Conservation (phyloP, 495 filamentous ascomycete genomes). For the Antarctomyces pellizariae region DNA sequence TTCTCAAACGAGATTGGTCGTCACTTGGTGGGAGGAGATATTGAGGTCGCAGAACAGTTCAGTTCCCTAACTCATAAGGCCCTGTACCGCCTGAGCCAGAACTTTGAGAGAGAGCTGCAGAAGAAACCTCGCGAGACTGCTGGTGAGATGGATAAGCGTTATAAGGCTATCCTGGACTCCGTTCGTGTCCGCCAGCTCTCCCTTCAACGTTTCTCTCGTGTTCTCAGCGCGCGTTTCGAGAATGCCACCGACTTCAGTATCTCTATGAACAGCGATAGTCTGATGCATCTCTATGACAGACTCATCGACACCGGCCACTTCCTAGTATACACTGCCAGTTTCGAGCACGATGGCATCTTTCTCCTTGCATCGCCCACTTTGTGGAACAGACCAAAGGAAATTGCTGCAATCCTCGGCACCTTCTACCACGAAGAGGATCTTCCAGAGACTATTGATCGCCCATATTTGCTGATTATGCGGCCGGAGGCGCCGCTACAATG, state of each 20-base stretch:
- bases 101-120: slow-evolving; percentile 81
- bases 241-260: slow-evolving; percentile 89
- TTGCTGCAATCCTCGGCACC: slow-evolving; percentile 65
- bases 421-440: slow-evolving; percentile 60
- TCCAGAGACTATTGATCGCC: slow-evolving; percentile 43
- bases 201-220: slow-evolving; percentile 50
- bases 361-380: slow-evolving; percentile 69
- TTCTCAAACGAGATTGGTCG: slow-evolving; percentile 83
- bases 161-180: slow-evolving; percentile 84
- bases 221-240: slow-evolving; percentile 79
- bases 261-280: slow-evolving; percentile 35
- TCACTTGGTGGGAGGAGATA: slow-evolving; percentile 72
- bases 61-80: slow-evolving; percentile 83
- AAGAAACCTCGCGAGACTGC: slow-evolving; percentile 59
- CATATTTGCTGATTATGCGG: slow-evolving; percentile 67
- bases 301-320: slow-evolving; percentile 77
- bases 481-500: slow-evolving; percentile 60
- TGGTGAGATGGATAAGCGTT: slow-evolving; percentile 82
- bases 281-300: slow-evolving; percentile 54
- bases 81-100: slow-evolving; percentile 59
- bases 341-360: slow-evolving; percentile 51
- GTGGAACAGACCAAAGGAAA: slow-evolving; percentile 47
- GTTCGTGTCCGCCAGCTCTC: slow-evolving; percentile 84
- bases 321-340: slow-evolving; percentile 39
- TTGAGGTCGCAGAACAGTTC: slow-evolving; percentile 98